A percentile compares a stretch with the other conserved stretches of the same genome.
phyloP scores from a whole-genome alignment of 106 monocot species.

The Cymbidium sinense region DNA sequence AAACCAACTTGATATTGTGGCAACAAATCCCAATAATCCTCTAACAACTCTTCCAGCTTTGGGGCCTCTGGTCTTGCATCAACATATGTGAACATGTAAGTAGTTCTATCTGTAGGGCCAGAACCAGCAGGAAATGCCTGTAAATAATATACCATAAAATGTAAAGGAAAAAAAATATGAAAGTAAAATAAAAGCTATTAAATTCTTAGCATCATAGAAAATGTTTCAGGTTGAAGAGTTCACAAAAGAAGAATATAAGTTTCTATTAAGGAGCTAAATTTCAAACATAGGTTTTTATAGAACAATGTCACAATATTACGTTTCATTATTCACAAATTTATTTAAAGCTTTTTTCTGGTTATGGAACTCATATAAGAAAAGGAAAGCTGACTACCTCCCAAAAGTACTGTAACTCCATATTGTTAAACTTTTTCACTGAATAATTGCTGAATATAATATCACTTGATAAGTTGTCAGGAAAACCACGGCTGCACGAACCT shows the following conservation, averaged over 20 bases:
- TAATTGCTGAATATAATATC: conserved; percentile 84
- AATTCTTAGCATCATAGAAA: neutral
- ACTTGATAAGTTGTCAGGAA: conserved; percentile 62
- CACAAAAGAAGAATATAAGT: neutral
- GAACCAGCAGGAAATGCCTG: conserved; percentile 98
- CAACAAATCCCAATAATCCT: conserved; percentile 83
- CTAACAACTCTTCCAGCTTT: conserved; percentile 74
- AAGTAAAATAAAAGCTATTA: too few relatives aligned
- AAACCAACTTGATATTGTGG: conserved; percentile 72
- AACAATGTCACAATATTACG: neutral
- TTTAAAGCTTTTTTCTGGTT: neutral
- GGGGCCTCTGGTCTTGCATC: conserved; percentile 55
- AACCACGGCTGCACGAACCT: conserved; percentile 78
- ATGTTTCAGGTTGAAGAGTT: neutral
- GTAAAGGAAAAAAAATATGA: too few relatives aligned
- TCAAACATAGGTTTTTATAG: neutral
- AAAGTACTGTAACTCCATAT: conserved; percentile 64
- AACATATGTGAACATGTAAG: conserved; percentile 93
- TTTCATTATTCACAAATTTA: neutral
- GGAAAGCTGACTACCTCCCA: conserved; percentile 68
- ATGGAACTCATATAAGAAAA: neutral
- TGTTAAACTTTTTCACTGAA: conserved; percentile 40
- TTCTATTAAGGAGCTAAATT: neutral
- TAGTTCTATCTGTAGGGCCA: conserved; percentile 75
- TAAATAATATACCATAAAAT: neutral